A percentile compares a stretch with the other conserved stretches of the same genome.
Evolutionary conservation across 805 yeast genomes (phyloP).

Genomic region (Candida rishiriensis): DNA sequence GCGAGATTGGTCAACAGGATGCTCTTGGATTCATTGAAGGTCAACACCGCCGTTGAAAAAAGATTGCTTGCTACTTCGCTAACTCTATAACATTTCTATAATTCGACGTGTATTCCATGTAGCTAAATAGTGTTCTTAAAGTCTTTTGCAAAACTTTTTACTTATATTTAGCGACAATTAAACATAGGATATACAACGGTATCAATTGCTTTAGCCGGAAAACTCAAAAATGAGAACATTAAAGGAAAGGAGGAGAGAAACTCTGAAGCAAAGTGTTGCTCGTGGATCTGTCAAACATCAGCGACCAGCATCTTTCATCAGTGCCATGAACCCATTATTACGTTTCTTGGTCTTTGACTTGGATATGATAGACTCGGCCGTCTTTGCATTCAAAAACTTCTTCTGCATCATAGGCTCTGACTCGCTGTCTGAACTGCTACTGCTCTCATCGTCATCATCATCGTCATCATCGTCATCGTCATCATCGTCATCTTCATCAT

Average conservation of each 20-base stretch:
- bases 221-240: too few species aligned
- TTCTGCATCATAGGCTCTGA: constrained; percentile 5
- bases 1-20: constrained; percentile 62
- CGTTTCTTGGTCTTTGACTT: constrained; percentile 30
- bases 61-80: background rate
- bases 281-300: too few species aligned
- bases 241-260: too few species aligned
- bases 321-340: constrained; percentile 45
- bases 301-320: constrained; percentile 43
- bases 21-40: constrained; percentile 86
- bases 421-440: background rate
- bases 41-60: constrained; percentile 31
- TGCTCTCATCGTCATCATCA: constrained; percentile 16
- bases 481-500: constrained; percentile 24
- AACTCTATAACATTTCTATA: background rate
- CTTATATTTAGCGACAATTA: too few species aligned
- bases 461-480: constrained; percentile 23
- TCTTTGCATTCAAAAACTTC: constrained; percentile 39
- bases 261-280: too few species aligned
- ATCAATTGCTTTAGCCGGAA: too few species aligned
- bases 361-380: constrained; percentile 38
- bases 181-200: too few species aligned
- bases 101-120: too few species aligned
- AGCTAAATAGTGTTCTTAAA: too few species aligned
- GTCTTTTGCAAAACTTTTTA: too few species aligned